Percentiles rank a stretch among this genome's conserved stretches.
Conservation (phyloP, 2,329 filamentous ascomycete species). For the Diplodia intermedia region DNA sequence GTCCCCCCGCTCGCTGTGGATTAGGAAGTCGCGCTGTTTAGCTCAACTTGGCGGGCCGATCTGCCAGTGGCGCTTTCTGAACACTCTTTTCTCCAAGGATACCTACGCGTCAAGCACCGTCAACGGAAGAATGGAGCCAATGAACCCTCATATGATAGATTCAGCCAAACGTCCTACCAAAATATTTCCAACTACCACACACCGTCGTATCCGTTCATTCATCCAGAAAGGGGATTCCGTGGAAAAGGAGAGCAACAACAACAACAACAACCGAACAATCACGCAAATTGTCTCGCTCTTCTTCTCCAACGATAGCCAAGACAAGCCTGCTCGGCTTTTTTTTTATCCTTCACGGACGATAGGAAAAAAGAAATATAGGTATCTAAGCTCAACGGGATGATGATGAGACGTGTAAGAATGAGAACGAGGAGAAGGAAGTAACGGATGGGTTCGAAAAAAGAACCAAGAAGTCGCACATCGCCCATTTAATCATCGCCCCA, state of each 20-base stretch:
- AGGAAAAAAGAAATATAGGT: conserved; percentile 21
- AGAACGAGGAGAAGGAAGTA: not conserved
- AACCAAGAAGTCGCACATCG: conserved; percentile 2
- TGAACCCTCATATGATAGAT: not conserved
- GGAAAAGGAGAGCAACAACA: not conserved
- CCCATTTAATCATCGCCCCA: conserved; percentile 12
- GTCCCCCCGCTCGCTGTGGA: not conserved
- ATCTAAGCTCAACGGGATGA: conserved; percentile 4
- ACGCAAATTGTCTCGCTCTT: not conserved
- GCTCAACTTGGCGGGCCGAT: not conserved
- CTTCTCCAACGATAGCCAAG: conserved; percentile 1
- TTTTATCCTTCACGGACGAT: not conserved
- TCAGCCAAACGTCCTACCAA: not conserved
- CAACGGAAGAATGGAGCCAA: not conserved
- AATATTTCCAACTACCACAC: not conserved
- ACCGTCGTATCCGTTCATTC: not conserved
- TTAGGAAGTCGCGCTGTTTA: not conserved
- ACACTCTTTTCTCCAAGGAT: no score
- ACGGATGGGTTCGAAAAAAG: not conserved
- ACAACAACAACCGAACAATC: conserved; percentile 3
- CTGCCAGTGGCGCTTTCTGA: not conserved
- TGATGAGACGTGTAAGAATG: not conserved
- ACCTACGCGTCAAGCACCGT: not conserved
- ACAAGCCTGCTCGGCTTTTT: conserved; percentile 8
- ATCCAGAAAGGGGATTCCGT: not conserved